Base-by-base conservation (phyloP, 345 rosid species). In the Euphorbia tirucalli region DNA sequence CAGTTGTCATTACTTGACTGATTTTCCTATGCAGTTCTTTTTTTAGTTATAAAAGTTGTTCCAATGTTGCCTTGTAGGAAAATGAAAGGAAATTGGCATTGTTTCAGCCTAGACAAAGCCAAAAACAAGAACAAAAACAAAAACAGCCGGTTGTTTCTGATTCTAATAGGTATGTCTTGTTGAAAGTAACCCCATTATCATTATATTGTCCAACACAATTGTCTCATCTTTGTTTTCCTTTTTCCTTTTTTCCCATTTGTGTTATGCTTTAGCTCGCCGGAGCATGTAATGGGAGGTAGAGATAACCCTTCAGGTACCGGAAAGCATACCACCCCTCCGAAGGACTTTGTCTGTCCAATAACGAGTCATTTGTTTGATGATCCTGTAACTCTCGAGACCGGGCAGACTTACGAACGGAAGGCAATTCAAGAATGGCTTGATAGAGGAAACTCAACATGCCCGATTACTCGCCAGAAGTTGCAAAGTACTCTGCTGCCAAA, bases 371-470 rank as follows among this genome's bases (percentile, higher is more conserved):
- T 84, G 2, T 87, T 89, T 55, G 77, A 80, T 56, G 91, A 86
- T 68, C 94, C 94, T 0, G 94, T 87, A 61, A 89, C 94, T 63
- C 83, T 89, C 0, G 94, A 89, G 82, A 89, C 94, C 1, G 94
- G 94, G 2, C 94, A 89, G 87, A 89, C 94, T 0, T 89, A 89
- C 14, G 94, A 89, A 77, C 84, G 94, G 19, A 76, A 41, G 61
- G 91, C 94, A 4, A 87, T 87, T 21, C 84, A 83, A 71, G 94
- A 87, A 71, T 87, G 94, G 94, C 69, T 89, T 2, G 85, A 83
- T 41, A 73, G 91, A 68, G 94, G 94, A 35, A 87, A 84, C 79
- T 82, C 87, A 32, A 85, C 87, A 0, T 89, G 94, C 73, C 94
- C 94, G 0, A 89, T 89, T 63, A 89, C 94, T 2, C 86, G 94